Conservation (phyloP, 2,329 filamentous ascomycete species). For the Alternaria brassicicola region DNA sequence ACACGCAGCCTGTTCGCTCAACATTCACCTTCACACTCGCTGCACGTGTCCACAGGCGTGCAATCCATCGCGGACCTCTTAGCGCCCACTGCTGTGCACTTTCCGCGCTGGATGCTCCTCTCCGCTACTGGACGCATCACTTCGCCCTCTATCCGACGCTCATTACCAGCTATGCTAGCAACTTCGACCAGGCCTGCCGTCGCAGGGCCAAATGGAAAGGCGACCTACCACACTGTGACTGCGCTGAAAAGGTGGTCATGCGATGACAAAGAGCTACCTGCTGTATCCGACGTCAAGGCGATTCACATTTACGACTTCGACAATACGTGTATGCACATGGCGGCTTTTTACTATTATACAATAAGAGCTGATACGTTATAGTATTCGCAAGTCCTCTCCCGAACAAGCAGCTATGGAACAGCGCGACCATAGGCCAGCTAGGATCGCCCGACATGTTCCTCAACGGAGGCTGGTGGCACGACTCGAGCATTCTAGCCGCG, state of each 20-base stretch:
- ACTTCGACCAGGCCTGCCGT: constrained; percentile 39
- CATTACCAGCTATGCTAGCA: constrained; percentile 41
- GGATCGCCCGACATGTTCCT: constrained; percentile 76
- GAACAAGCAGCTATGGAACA: constrained; percentile 86
- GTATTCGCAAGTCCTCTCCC: constrained; percentile 92
- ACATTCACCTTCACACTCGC: constrained; percentile 7
- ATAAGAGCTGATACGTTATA: constrained; percentile 41
- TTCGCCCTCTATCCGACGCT: constrained; percentile 23
- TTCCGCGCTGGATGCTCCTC: constrained; percentile 33
- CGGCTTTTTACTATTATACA: neutral
- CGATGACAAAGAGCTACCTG: constrained; percentile 73
- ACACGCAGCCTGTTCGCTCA: constrained; percentile 1
- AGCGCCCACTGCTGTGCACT: neutral
- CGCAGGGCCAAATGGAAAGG: constrained; percentile 36
- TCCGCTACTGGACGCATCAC: constrained; percentile 26
- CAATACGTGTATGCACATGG: constrained; percentile 74
- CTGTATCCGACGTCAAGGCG: constrained; percentile 71
- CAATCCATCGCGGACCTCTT: neutral
- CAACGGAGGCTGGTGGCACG: constrained; percentile 97
- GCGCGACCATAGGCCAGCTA: constrained; percentile 75
- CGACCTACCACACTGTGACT: constrained; percentile 65
- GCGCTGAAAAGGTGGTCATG: constrained; percentile 85
- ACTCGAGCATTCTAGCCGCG: constrained; percentile 80
- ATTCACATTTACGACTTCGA: constrained; percentile 98
- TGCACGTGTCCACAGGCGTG: constrained; percentile 8